A percentile compares a stretch with the other conserved stretches of the same genome.
phyloP scores from a whole-genome alignment of 192 early-diverging fungal genomes.

The Backusella liffmaniae region DNA sequence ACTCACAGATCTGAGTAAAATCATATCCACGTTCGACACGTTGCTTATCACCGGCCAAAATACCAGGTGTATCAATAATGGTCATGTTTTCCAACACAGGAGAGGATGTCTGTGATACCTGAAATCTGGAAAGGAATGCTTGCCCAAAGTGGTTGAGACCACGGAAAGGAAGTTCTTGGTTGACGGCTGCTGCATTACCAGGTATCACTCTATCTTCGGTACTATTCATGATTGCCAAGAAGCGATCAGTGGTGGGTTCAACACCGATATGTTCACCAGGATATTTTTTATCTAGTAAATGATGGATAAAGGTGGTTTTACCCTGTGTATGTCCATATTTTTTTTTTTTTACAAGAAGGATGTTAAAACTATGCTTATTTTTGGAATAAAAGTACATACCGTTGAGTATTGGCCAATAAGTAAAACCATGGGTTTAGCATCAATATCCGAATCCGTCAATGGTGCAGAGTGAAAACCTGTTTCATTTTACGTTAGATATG shows the following conservation, averaged over 20 bases:
- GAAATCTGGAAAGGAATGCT: slow-evolving; percentile 71
- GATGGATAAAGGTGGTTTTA: slow-evolving; percentile 82
- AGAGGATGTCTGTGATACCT: slow-evolving; percentile 70
- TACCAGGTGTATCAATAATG: slow-evolving; percentile 89
- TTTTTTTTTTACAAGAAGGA: not conserved
- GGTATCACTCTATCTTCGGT: slow-evolving; percentile 76
- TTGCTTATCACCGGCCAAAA: slow-evolving; percentile 86
- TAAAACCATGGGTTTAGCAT: slow-evolving; percentile 84
- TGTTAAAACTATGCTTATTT: not conserved
- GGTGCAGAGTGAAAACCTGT: slow-evolving; percentile 76
- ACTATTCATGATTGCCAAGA: slow-evolving; percentile 82
- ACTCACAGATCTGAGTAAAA: slow-evolving; percentile 76
- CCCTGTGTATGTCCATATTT: slow-evolving; percentile 45
- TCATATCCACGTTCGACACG: slow-evolving; percentile 78
- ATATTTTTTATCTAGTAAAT: slow-evolving; percentile 75
- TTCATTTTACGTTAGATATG: not conserved
- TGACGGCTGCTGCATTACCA: slow-evolving; percentile 84
- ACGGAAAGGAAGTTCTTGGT: slow-evolving; percentile 77
- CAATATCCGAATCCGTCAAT: slow-evolving; percentile 77
- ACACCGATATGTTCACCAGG: slow-evolving; percentile 83
- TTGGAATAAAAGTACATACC: slow-evolving; percentile 31
- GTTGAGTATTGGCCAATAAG: slow-evolving; percentile 89
- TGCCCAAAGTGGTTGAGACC: slow-evolving; percentile 81
- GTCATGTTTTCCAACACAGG: slow-evolving; percentile 80
- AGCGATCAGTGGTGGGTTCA: slow-evolving; percentile 86